These are phyloP conservation scores for Nepenthes gracilis DNA, from an alignment of 148 eudicot genomes.

Conservation along the genomic window DNA sequence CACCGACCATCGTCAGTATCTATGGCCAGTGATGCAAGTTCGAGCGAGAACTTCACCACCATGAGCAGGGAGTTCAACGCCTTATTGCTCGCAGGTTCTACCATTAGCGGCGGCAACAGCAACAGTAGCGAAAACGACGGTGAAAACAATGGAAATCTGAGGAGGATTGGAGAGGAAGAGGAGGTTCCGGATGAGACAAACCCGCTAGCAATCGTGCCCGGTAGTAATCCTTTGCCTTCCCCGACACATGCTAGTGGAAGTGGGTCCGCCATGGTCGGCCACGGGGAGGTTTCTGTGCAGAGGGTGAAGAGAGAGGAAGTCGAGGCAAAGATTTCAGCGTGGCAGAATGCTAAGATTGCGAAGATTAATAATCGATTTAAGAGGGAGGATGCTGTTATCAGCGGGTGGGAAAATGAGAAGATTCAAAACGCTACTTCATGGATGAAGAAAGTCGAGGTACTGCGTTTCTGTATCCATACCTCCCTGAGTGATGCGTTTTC, in stretches of 20 bases:
- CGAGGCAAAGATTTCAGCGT: slow-evolving; percentile 64
- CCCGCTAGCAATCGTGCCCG: slow-evolving; percentile 68
- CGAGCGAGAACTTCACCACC: slow-evolving; percentile 35
- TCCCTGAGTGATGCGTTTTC: too few species aligned
- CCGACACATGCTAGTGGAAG: slow-evolving; percentile 5
- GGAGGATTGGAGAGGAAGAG: slow-evolving; percentile 51
- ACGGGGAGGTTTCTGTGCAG: slow-evolving; percentile 10
- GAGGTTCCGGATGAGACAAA: slow-evolving; percentile 37
- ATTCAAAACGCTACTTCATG: slow-evolving; percentile 60
- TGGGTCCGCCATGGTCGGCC: background rate
- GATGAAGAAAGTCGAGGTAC: slow-evolving; percentile 87
- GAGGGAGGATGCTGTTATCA: slow-evolving; percentile 67
- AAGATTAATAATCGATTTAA: slow-evolving; percentile 73
- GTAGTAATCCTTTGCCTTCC: slow-evolving; percentile 22
- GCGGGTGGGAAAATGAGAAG: slow-evolving; percentile 73
- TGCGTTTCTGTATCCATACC: background rate
- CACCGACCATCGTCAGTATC: slow-evolving; percentile 37
- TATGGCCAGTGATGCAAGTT: slow-evolving; percentile 17
- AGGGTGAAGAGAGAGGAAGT: slow-evolving; percentile 80
- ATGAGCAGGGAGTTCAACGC: slow-evolving; percentile 22
- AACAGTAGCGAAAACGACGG: slow-evolving; percentile 2
- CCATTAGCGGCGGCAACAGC: slow-evolving; percentile 9
- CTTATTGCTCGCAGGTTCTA: slow-evolving; percentile 52
- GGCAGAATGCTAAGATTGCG: slow-evolving; percentile 76
- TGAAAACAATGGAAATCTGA: slow-evolving; percentile 7